These are phyloP conservation scores for Pestalotiopsis sp. DNA, from an alignment of 2,329 filamentous ascomycete species.

Conservation along the genomic window DNA sequence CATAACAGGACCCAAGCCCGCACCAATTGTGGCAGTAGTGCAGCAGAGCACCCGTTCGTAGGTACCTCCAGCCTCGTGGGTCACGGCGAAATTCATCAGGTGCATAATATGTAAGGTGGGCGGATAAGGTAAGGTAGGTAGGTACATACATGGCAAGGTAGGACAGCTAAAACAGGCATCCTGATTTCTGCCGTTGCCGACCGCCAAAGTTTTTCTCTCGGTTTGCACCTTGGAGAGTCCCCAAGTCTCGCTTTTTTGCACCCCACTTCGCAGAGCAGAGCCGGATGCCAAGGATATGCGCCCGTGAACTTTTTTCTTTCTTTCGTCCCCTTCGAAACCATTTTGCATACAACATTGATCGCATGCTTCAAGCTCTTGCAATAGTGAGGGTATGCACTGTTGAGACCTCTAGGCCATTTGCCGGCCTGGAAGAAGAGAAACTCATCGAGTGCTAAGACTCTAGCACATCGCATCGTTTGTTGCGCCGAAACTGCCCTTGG, in stretches of 20 bases:
- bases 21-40: too few relatives aligned
- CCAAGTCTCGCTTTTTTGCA: slow-evolving; percentile 1
- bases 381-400: slow-evolving; percentile 8
- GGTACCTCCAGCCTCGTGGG: too few relatives aligned
- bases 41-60: too few relatives aligned
- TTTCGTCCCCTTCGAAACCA: neutral
- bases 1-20: neutral
- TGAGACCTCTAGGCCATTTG: slow-evolving; percentile 12
- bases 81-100: too few relatives aligned
- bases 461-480: neutral
- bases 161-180: neutral
- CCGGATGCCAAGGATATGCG: neutral
- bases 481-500: neutral
- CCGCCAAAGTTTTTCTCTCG: slow-evolving; percentile 12
- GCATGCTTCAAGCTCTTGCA: neutral
- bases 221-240: neutral
- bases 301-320: slow-evolving; percentile 1
- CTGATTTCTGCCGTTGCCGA: slow-evolving; percentile 8
- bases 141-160: neutral
- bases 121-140: neutral
- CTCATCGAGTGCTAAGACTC: neutral
- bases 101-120: too few relatives aligned
- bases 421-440: slow-evolving; percentile 6
- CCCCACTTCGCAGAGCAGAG: slow-evolving; percentile 5
- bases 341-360: neutral